phyloP scores from a whole-genome alignment of 1,284 basidiomycete species.

The Cryptococcus hybrid region DNA sequence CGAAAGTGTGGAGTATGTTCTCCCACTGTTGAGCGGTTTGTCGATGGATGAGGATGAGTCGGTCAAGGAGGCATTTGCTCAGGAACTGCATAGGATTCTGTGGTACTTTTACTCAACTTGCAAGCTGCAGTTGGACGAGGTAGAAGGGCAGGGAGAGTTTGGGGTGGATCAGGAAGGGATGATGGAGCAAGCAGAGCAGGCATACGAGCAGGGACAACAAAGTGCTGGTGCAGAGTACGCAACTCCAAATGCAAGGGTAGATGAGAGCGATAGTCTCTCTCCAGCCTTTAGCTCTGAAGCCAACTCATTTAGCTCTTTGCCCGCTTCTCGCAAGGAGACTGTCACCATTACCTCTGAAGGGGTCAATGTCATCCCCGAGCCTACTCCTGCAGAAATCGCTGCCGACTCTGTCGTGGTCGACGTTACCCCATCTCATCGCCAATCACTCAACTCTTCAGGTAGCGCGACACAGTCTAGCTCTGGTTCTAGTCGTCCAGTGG shows the following conservation, averaged over 20 bases:
- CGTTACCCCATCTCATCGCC: constrained; percentile 5
- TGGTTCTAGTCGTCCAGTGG: constrained; percentile 12
- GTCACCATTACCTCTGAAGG: constrained; percentile 41
- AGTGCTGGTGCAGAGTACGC: neutral
- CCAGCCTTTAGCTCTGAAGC: too few relatives aligned
- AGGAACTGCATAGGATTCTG: constrained; percentile 75
- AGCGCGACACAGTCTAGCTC: constrained; percentile 3
- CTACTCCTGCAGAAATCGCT: constrained; percentile 19
- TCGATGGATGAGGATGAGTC: constrained; percentile 87
- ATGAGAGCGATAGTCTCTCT: neutral
- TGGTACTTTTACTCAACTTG: constrained; percentile 90
- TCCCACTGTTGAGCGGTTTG: constrained; percentile 82
- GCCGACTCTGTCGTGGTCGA: neutral
- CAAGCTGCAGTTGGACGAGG: constrained; percentile 16
- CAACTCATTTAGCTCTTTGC: neutral
- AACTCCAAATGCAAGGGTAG: neutral
- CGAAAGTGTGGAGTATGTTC: constrained; percentile 91
- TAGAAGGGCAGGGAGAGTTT: constrained; percentile 1
- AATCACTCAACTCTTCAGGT: constrained; percentile 2
- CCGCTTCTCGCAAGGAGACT: constrained; percentile 2
- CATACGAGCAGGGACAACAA: constrained; percentile 1
- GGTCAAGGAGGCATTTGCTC: constrained; percentile 87
- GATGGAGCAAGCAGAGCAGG: constrained; percentile 1
- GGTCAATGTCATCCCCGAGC: constrained; percentile 26
- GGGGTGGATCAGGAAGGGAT: too few relatives aligned